These are phyloP conservation scores for Endotrypanum monterogeii DNA, from an alignment of 208 protist genomes.

Conservation along the genomic window DNA sequence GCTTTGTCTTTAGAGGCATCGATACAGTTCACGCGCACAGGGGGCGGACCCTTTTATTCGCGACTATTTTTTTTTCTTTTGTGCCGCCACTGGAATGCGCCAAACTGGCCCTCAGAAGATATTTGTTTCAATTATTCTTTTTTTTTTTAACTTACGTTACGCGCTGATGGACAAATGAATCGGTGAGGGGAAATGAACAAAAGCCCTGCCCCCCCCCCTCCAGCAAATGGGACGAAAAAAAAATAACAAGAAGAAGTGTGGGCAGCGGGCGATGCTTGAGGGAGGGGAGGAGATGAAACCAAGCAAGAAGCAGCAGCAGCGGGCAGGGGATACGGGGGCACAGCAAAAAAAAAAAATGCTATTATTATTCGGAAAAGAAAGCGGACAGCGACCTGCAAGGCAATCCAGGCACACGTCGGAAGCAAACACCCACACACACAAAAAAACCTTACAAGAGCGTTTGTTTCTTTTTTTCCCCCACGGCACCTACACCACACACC, in stretches of 20 bases:
- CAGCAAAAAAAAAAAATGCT: not conserved
- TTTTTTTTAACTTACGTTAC: conserved; percentile 8
- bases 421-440: not conserved
- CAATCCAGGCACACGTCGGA: not conserved
- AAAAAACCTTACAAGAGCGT: not conserved
- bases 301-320: not conserved
- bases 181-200: not conserved
- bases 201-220: not conserved
- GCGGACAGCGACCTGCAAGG: not conserved
- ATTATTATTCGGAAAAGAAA: too few species aligned
- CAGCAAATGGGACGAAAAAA: not conserved
- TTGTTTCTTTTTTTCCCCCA: not conserved
- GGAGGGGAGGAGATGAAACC: not conserved
- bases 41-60: not conserved
- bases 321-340: not conserved
- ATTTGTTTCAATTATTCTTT: too few species aligned
- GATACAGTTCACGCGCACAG: not conserved
- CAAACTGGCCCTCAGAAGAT: too few species aligned
- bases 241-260: not conserved
- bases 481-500: not conserved
- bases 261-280: not conserved
- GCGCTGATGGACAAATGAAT: not conserved
- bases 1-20: not conserved
- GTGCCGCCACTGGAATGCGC: too few species aligned
- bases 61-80: not conserved